These are phyloP conservation scores for Saraca asoca DNA, from an alignment of 331 rosid genomes.

Conservation along the genomic window DNA sequence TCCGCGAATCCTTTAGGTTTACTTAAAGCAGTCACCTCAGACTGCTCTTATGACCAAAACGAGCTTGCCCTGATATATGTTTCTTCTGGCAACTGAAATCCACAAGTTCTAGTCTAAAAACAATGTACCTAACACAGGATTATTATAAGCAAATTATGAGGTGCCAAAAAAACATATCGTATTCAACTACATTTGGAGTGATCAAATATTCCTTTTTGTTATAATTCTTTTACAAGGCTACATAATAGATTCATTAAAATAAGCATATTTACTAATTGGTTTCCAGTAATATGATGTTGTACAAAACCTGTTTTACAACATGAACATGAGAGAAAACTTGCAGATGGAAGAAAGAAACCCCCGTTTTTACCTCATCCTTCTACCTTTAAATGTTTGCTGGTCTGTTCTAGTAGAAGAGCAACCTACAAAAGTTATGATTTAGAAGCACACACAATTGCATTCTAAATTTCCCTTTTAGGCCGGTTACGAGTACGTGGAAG, in stretches of 20 bases:
- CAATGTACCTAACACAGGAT: neutral
- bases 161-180: neutral
- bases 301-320: constrained; percentile 30
- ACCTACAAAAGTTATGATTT: neutral
- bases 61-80: neutral
- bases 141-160: neutral
- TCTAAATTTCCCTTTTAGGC: constrained; percentile 65
- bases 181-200: constrained; percentile 26
- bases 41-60: neutral
- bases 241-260: constrained; percentile 12
- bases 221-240: constrained; percentile 22
- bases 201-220: neutral
- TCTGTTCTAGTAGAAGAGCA: constrained; percentile 25
- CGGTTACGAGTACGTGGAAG: constrained; percentile 64
- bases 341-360: constrained; percentile 30
- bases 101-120: neutral
- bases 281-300: constrained; percentile 5
- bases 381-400: constrained; percentile 14
- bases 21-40: no score
- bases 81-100: neutral
- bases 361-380: constrained; percentile 11
- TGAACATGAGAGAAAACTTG: constrained; percentile 19
- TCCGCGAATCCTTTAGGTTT: no score
- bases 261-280: constrained; percentile 16
- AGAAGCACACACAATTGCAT: neutral